Base-by-base conservation (phyloP, 495 filamentous ascomycete genomes). In the Tuber calosporum region DNA sequence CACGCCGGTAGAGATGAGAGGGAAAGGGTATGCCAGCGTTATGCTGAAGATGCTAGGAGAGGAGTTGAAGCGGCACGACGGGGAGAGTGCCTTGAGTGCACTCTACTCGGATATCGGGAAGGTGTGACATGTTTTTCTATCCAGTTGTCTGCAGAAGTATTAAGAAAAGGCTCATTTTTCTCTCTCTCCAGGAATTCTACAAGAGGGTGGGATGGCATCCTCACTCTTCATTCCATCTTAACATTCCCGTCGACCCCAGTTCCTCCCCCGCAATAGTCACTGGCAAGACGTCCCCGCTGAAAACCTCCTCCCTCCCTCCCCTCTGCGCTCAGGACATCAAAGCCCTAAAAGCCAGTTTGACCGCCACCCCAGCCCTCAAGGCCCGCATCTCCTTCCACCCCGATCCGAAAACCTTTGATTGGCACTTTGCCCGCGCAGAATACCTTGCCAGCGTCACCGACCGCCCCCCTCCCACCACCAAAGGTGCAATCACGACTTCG, bases 101-200 rank as follows among this genome's bases (percentile, higher is more conserved):
- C 83, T 99, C 42, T 99, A 90, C 83, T 97, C 94, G 15, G 95
- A 99, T 82, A 97, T 99, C 79, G 95, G 95, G 5, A 97, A 96
- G 85, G 86, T 86, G 70, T 11, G 82, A 67, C 22, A 45, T 36
- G 48, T 40, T 45, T 45, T 42, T 0, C 30, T 15, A 67, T 40
- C 36, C 34, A 48, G 26, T 41, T 34, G 48, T 39, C 19, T 22
- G 67, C 34, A 62, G 45, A 1, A 22, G 34, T 53, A 34, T 22
- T 26, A 4, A 20, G 36, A 48, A n/a, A 48, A 75, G 72, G 62
- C 26, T 67, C 48, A 66, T 39, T 48, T 43, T 53, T 72, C n/a
- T 43, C 36, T 13, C 37, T 2, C 6, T 15, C 68, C 34, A 87
- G 85, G 82, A 83, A n/a, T 97, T 96, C 82, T 99, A 97, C 82